Evolutionary conservation across 2,329 filamentous ascomycete genomes (phyloP).

Genomic region (Aspergillus floridensis): DNA sequence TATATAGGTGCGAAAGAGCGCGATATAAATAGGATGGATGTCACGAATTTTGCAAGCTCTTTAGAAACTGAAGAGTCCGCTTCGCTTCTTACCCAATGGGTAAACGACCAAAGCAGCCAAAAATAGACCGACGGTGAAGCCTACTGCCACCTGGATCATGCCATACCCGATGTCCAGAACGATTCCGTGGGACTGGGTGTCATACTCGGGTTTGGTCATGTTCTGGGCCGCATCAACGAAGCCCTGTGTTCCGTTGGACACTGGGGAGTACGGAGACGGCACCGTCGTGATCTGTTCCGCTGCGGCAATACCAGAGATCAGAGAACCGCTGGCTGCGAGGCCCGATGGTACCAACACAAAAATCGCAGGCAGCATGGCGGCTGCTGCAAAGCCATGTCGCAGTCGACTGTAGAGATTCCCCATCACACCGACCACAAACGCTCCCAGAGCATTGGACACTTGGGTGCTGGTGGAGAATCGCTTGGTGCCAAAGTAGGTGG

Average conservation of each 20-base stretch:
- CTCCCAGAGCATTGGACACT: conserved; percentile 74
- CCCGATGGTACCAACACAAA: conserved; percentile 68
- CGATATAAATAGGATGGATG: background rate
- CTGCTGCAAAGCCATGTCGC: conserved; percentile 76
- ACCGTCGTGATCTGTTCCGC: conserved; percentile 53
- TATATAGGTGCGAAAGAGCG: background rate
- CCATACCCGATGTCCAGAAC: conserved; percentile 49
- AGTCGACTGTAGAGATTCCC: conserved; percentile 75
- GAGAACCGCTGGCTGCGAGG: conserved; percentile 57
- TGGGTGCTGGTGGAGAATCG: conserved; percentile 70
- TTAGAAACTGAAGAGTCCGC: conserved; percentile 49
- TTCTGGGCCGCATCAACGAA: conserved; percentile 31
- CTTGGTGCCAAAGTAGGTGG: conserved; percentile 71
- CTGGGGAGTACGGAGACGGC: conserved; percentile 39
- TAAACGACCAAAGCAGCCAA: conserved; percentile 50
- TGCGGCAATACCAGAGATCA: conserved; percentile 58
- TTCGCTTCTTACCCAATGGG: conserved; percentile 49
- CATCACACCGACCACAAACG: conserved; percentile 74
- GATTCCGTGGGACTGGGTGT: conserved; percentile 23
- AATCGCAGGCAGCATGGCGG: conserved; percentile 84
- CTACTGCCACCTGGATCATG: conserved; percentile 51
- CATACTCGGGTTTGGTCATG: conserved; percentile 16
- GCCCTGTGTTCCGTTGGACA: conserved; percentile 42
- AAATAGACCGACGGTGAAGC: conserved; percentile 51
- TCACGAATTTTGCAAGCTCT: background rate